Evolutionary conservation across 2,329 filamentous ascomycete species (phyloP), one percentile per base, ranked within the genome.

Genomic region (Myriosclerotinia scirpicola): DNA sequence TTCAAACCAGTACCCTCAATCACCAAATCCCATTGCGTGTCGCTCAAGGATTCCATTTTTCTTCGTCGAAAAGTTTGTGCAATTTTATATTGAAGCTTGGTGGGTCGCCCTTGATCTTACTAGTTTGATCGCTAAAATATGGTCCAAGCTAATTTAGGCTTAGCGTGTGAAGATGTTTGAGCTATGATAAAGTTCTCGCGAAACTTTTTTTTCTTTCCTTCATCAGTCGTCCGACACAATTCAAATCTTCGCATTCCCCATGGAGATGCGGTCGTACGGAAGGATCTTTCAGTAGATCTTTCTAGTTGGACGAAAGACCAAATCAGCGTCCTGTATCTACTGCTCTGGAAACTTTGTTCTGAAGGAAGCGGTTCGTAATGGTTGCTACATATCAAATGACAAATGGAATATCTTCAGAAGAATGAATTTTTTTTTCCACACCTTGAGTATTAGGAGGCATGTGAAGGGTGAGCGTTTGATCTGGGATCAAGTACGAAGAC

Each of bases 291-390:
- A 85, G 80, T 85, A 85, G 82, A 79, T 75, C 78, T 77, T 78
- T 79, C 78, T 72, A 77, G 80, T 80, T 81, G 84, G 83, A 87
- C 85, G 87, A 84, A 78, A 90, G 87, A 90, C 80, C 73, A 78
- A 85, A 79, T 73, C 76, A 78, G 85, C 89, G 83, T 86, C 88
- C 88, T 88, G 90, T 92, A 92, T 92, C 90, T 92, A 88, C 90
- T 91, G 87, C 89, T 88, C 88, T 90, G 84, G 89, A 92, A 85
- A 88, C 68, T 71, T 79, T 80, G 79, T 81, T 82, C 82, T 92
- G 90, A 91, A 85, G 87, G 87, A 87, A 81, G 89, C 87, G 83
- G 90, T 89, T 92, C 90, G 90, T 82, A 91, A 89, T 87, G 87
- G 87, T 87, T 85, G 88, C 87, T 85, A 91, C 88, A 91, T 64